phyloP scores from a whole-genome alignment of 805 yeast species.

The Saccharomyces mikatae region DNA sequence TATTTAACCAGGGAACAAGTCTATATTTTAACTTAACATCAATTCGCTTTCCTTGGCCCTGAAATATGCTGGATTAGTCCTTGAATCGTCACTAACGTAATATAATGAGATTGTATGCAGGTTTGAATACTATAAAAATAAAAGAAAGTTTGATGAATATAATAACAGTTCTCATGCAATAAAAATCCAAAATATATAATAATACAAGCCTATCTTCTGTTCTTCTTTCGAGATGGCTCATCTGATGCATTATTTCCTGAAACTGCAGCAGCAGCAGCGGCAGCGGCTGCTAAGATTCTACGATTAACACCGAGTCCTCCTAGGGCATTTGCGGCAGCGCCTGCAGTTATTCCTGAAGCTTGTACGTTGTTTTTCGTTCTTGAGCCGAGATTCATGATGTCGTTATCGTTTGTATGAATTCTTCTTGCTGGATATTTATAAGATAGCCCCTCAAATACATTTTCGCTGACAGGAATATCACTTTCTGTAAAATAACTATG shows the following conservation, averaged over 20 bases:
- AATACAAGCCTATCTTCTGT: conserved; percentile 15
- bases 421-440: conserved; percentile 79
- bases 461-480: conserved; percentile 61
- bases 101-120: neutral
- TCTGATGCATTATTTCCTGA: conserved; percentile 18
- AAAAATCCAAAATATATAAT: neutral
- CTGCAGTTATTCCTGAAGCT: neutral
- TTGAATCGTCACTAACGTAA: neutral
- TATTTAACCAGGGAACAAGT: no score
- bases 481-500: conserved; percentile 63
- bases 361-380: neutral
- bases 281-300: conserved; percentile 33
- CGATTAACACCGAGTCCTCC: conserved; percentile 31
- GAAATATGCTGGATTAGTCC: no score
- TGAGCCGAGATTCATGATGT: conserved; percentile 40
- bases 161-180: neutral
- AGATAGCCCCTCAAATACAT: conserved; percentile 71
- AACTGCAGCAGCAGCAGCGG: conserved; percentile 33
- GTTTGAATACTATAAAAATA: neutral
- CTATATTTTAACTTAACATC: no score
- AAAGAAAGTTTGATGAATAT: neutral
- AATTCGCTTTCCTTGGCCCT: no score
- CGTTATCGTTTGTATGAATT: conserved; percentile 80
- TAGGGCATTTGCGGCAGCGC: conserved; percentile 18
- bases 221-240: conserved; percentile 26